Evolutionary conservation across 768 basidiomycete genomes (phyloP).

Genomic region (Pholiota molesta): DNA sequence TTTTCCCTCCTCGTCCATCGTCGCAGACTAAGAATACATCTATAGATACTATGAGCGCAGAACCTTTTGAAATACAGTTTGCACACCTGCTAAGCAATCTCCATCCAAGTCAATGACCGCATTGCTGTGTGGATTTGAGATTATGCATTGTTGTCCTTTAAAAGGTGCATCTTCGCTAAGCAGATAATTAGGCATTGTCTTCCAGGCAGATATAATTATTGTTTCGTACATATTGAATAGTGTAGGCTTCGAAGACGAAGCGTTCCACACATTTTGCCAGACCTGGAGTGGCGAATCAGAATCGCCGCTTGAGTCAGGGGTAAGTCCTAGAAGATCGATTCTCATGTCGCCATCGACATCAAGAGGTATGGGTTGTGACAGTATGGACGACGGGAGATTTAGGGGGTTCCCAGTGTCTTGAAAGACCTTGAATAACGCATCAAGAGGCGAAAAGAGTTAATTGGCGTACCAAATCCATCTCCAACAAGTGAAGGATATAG

Average conservation of each 20-base stretch:
- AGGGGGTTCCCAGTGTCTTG: constrained; percentile 48
- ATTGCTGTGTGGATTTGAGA: constrained; percentile 93
- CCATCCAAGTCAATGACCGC: constrained; percentile 94
- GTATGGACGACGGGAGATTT: constrained; percentile 61
- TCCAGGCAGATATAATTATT: neutral
- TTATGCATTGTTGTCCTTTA: constrained; percentile 63
- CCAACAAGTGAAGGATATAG: constrained; percentile 67
- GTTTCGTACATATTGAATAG: constrained; percentile 69
- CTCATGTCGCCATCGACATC: constrained; percentile 89
- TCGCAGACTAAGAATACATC: constrained; percentile 92
- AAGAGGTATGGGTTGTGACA: constrained; percentile 82
- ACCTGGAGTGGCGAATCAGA: constrained; percentile 52
- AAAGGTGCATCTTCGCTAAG: constrained; percentile 62
- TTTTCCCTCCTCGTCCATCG: constrained; percentile 55
- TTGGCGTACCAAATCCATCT: constrained; percentile 66
- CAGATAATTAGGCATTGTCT: neutral
- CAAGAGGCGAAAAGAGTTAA: neutral
- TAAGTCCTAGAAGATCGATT: constrained; percentile 82
- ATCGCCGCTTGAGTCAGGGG: constrained; percentile 38
- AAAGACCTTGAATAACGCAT: neutral
- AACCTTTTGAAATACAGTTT: neutral
- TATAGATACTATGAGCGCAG: constrained; percentile 27
- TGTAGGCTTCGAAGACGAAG: constrained; percentile 48
- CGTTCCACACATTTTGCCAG: constrained; percentile 85
- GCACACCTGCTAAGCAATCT: constrained; percentile 89